Evolutionary conservation across 202 grass and related monocot species (phyloP).

Genomic region (Panicum hallii): DNA sequence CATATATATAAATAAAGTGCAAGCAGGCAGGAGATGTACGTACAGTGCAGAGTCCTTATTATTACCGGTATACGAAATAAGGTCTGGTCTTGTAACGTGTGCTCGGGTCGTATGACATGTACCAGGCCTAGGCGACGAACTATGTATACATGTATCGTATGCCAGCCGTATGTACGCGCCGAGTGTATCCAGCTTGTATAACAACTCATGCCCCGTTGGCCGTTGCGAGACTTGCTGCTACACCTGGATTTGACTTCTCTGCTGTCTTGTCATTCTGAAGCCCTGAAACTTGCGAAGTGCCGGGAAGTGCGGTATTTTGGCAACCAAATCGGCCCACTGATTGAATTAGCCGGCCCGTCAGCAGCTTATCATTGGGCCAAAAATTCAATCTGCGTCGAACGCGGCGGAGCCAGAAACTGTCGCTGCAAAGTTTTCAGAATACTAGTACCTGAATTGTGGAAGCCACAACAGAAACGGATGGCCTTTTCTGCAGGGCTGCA

Average conservation of each 20-base stretch:
- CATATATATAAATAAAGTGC: constrained; percentile 6
- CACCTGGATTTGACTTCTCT: not conserved
- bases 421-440: not conserved
- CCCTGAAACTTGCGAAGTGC: not conserved
- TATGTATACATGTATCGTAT: not conserved
- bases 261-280: not conserved
- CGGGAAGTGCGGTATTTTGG: too few relatives aligned
- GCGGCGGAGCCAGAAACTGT: not conserved
- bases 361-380: not conserved
- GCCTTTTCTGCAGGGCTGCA: not conserved
- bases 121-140: too few relatives aligned
- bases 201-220: too few relatives aligned
- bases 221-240: not conserved
- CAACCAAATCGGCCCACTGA: not conserved
- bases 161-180: not conserved
- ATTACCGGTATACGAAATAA: too few relatives aligned
- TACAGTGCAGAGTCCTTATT: not conserved
- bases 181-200: not conserved
- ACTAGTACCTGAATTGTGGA: not conserved
- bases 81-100: not conserved
- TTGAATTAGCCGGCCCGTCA: not conserved
- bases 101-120: not conserved
- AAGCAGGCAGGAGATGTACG: not conserved
- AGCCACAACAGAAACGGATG: not conserved
- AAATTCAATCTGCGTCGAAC: not conserved